phyloP scores from a whole-genome alignment of 2,329 filamentous ascomycete genomes.

The Colletotrichum limetticola region DNA sequence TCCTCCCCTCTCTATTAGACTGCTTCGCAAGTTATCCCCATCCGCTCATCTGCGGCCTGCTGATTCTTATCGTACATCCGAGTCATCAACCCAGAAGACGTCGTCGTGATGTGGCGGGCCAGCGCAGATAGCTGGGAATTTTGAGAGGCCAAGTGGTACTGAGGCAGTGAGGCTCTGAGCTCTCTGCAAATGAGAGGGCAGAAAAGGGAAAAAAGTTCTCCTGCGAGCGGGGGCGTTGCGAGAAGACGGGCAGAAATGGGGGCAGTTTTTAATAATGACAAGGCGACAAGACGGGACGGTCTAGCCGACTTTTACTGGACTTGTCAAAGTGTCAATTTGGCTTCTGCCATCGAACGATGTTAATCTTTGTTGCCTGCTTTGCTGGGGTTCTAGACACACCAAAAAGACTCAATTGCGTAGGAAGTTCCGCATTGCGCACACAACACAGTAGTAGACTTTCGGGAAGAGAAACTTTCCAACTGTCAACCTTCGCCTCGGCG shows the following conservation, averaged over 20 bases:
- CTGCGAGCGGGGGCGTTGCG: not conserved
- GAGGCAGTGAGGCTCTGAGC: too few relatives aligned
- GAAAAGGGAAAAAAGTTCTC: not conserved
- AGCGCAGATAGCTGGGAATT: not conserved
- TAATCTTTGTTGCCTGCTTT: slow-evolving; percentile 3
- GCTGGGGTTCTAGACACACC: not conserved
- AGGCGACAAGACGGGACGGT: not conserved
- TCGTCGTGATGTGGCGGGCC: not conserved
- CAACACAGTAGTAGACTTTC: not conserved
- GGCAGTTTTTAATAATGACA: slow-evolving; percentile 1
- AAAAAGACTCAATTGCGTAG: too few relatives aligned
- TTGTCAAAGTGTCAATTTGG: not conserved
- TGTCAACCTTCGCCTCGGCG: not conserved
- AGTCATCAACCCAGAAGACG: not conserved
- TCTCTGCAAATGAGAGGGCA: not conserved
- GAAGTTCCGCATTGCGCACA: too few relatives aligned
- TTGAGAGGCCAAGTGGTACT: not conserved
- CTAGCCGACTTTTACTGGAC: not conserved
- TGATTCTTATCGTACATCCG: not conserved
- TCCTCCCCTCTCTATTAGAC: not conserved
- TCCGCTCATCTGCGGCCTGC: not conserved
- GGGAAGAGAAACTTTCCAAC: not conserved
- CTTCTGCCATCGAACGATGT: not conserved
- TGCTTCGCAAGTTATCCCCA: not conserved
- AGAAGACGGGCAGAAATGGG: not conserved